Conservation (phyloP, 225 moss, liverwort and hornwort species). For the Sphagnum tenellum region DNA sequence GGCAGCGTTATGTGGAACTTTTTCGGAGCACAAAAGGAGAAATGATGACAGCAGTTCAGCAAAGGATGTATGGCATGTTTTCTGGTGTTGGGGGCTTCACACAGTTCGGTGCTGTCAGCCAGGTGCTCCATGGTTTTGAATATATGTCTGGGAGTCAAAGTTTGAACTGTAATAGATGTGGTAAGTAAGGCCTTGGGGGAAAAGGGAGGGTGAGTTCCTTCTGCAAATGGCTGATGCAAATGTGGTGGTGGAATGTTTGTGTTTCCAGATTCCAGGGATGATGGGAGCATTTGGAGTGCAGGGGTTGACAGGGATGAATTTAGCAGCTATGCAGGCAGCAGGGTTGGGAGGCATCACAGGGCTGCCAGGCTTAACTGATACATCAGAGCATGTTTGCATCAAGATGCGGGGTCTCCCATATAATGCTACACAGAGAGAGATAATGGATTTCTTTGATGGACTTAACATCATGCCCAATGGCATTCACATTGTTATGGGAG, state of each 20-base stretch:
- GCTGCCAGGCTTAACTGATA: slow-evolving; percentile 80
- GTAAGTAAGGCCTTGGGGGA: background rate
- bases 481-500: slow-evolving; percentile 96
- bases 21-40: slow-evolving; percentile 99
- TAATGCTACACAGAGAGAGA: slow-evolving; percentile 98
- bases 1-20: slow-evolving; percentile 97
- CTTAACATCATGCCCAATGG: slow-evolving; percentile 93
- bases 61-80: slow-evolving; percentile 99
- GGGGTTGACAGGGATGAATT: slow-evolving; percentile 98
- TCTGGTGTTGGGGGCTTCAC: slow-evolving; percentile 92
- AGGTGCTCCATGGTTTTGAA: slow-evolving; percentile 31
- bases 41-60: slow-evolving; percentile 99
- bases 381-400: slow-evolving; percentile 94
- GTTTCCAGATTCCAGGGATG: slow-evolving; percentile 94
- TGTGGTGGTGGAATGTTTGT: slow-evolving; percentile 22
- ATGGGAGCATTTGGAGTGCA: slow-evolving; percentile 99
- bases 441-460: slow-evolving; percentile 99
- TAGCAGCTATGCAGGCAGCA: slow-evolving; percentile 96
- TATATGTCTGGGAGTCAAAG: background rate
- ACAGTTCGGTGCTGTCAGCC: slow-evolving; percentile 86
- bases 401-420: slow-evolving; percentile 99
- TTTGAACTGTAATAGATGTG: background rate
- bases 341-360: slow-evolving; percentile 83
- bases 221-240: slow-evolving; percentile 7
- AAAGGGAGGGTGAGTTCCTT: background rate